Evolutionary conservation across 768 basidiomycete species (phyloP).

Genomic region (Pholiota microspora): DNA sequence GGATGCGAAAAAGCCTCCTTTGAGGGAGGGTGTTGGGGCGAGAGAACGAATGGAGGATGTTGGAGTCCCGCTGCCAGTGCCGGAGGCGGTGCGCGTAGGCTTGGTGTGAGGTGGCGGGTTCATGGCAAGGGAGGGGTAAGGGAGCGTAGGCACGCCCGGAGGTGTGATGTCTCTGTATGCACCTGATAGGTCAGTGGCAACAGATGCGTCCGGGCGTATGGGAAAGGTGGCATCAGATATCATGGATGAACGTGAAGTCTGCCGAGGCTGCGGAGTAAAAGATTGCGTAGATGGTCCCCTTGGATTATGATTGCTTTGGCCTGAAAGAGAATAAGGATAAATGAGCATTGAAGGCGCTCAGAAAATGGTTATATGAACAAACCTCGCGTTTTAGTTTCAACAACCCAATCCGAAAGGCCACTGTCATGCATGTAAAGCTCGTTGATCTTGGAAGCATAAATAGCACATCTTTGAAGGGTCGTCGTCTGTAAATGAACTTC

Average conservation of each 20-base stretch:
- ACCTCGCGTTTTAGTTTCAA: conserved; percentile 57
- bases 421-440: conserved; percentile 75
- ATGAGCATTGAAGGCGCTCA: not conserved
- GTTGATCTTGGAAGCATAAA: conserved; percentile 82
- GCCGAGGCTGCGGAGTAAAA: conserved; percentile 56
- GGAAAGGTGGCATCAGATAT: conserved; percentile 81
- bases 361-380: conserved; percentile 17
- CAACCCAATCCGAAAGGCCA: conserved; percentile 76
- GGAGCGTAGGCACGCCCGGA: conserved; percentile 58
- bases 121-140: conserved; percentile 71
- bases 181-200: conserved; percentile 70
- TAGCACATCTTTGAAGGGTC: conserved; percentile 62
- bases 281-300: conserved; percentile 37
- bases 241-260: conserved; percentile 69
- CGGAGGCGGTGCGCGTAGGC: conserved; percentile 31
- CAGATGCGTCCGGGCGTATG: conserved; percentile 71
- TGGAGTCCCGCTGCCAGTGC: conserved; percentile 34
- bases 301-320: conserved; percentile 26
- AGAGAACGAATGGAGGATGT: conserved; percentile 52
- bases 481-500: conserved; percentile 60
- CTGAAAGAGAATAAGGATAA: conserved; percentile 18
- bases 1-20: conserved; percentile 70
- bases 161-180: conserved; percentile 47
- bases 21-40: conserved; percentile 39
- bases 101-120: conserved; percentile 25